Evolutionary conservation across 768 basidiomycete species (phyloP).

Genomic region (Mycena kentingensis): DNA sequence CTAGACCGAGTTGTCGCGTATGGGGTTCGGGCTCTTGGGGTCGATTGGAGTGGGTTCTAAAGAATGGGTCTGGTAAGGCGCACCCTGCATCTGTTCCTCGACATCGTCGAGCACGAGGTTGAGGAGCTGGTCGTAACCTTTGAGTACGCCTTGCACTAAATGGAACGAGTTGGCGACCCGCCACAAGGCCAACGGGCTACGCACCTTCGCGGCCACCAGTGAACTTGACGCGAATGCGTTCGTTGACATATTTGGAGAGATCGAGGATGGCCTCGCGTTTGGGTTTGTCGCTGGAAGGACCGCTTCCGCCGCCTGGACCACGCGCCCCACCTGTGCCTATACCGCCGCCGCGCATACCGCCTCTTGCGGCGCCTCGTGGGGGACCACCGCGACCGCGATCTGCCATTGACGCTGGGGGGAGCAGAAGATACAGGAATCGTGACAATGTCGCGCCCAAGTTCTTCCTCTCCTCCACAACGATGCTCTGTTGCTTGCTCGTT

Average conservation of each 20-base stretch:
- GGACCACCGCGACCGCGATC: slow-evolving; percentile 8
- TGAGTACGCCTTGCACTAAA: slow-evolving; percentile 86
- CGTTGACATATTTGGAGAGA: slow-evolving; percentile 90
- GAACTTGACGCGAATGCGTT: slow-evolving; percentile 93
- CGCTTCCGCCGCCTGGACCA: slow-evolving; percentile 48
- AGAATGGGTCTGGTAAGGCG: slow-evolving; percentile 23
- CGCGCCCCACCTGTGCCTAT: slow-evolving; percentile 20
- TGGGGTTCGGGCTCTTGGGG: slow-evolving; percentile 63
- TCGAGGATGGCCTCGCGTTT: slow-evolving; percentile 95
- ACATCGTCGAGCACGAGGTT: slow-evolving; percentile 98
- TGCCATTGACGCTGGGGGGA: not conserved
- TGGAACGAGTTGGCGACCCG: slow-evolving; percentile 16
- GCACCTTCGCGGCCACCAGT: slow-evolving; percentile 96
- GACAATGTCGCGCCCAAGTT: too few relatives aligned
- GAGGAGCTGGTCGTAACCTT: slow-evolving; percentile 94
- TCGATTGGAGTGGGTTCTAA: slow-evolving; percentile 6
- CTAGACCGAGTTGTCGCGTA: slow-evolving; percentile 74
- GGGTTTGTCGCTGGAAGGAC: slow-evolving; percentile 66
- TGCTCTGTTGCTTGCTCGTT: too few relatives aligned
- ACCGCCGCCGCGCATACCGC: slow-evolving; percentile 7
- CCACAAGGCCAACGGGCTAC: not conserved
- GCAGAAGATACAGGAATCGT: too few relatives aligned
- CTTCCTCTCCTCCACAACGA: too few relatives aligned
- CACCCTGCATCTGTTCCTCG: slow-evolving; percentile 77
- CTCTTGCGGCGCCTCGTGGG: slow-evolving; percentile 5